These are phyloP conservation scores for Penicillium nordicum DNA, from an alignment of 2,329 filamentous ascomycete genomes.

Conservation along the genomic window DNA sequence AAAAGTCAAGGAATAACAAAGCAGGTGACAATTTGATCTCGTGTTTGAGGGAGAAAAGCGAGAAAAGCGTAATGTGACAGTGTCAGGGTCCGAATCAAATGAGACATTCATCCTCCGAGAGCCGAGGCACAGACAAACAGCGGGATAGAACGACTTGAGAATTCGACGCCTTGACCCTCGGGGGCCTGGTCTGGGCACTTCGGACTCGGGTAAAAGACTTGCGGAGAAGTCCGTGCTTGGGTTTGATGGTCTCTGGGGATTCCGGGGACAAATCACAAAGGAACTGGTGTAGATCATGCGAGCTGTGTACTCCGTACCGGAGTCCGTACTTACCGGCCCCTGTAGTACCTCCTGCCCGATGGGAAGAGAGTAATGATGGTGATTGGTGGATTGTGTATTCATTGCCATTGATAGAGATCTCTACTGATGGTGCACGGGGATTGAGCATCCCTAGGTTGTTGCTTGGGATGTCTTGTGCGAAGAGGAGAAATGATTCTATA, in stretches of 20 bases:
- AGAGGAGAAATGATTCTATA: conserved; percentile 82
- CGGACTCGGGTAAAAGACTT: not conserved
- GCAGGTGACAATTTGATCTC: not conserved
- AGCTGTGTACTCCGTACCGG: not conserved
- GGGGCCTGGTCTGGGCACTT: conserved; percentile 6
- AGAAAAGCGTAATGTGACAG: not conserved
- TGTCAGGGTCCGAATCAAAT: not conserved
- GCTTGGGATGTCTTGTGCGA: conserved; percentile 70
- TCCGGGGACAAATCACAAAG: not conserved
- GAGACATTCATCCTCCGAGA: not conserved
- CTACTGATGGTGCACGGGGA: conserved; percentile 60
- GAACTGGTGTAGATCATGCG: conserved; percentile 5
- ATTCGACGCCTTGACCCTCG: not conserved
- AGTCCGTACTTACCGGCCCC: conserved; percentile 56
- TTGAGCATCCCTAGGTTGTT: conserved; percentile 84
- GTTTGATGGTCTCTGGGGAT: conserved; percentile 1
- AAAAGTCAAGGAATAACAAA: not conserved
- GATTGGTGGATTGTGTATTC: conserved; percentile 81
- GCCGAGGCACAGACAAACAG: conserved; percentile 2
- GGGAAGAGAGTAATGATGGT: conserved; percentile 73
- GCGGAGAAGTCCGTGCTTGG: conserved; percentile 7
- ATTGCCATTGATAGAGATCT: conserved; percentile 63
- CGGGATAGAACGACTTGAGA: not conserved
- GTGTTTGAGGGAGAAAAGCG: not conserved
- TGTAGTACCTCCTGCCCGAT: conserved; percentile 68